phyloP scores from a whole-genome alignment of 352 stramenopile species.

The Globisporangium ultimum region DNA sequence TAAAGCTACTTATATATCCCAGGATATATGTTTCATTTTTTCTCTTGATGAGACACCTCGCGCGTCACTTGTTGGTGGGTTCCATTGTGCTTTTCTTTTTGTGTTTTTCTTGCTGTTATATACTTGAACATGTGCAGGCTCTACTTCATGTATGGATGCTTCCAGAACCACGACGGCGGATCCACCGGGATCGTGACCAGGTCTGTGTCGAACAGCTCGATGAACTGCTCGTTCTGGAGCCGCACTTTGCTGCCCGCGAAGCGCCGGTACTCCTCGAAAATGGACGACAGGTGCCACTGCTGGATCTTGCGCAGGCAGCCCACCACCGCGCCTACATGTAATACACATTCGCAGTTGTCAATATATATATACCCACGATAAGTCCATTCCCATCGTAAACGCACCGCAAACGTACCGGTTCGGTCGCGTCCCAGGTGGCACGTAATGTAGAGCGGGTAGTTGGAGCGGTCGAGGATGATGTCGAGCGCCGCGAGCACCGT shows the following conservation, averaged over 20 bases:
- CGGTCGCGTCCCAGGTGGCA: constrained; percentile 89
- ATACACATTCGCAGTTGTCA: too few relatives aligned
- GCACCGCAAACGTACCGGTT: constrained; percentile 71
- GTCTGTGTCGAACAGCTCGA: constrained; percentile 93
- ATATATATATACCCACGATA: neutral
- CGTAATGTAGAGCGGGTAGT: constrained; percentile 91
- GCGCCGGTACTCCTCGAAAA: constrained; percentile 92
- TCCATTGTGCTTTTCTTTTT: too few relatives aligned
- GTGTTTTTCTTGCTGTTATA: too few relatives aligned
- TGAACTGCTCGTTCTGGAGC: constrained; percentile 93
- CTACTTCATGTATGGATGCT: constrained; percentile 34
- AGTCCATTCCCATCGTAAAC: neutral
- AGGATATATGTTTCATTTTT: too few relatives aligned
- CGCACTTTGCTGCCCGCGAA: constrained; percentile 89
- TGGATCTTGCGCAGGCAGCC: constrained; percentile 91
- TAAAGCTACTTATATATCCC: too few relatives aligned
- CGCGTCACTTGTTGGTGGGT: too few relatives aligned
- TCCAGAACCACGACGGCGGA: constrained; percentile 68
- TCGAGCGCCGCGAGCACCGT: constrained; percentile 88
- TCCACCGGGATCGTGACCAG: constrained; percentile 83
- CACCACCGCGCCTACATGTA: constrained; percentile 66
- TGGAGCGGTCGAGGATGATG: constrained; percentile 85
- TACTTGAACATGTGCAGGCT: too few relatives aligned
- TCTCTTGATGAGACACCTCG: too few relatives aligned
- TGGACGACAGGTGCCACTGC: constrained; percentile 91